A percentile compares a stretch with the other conserved stretches of the same genome.
phyloP scores from a whole-genome alignment of 108 stramenopile species.

The Conticribra weissflogii region DNA sequence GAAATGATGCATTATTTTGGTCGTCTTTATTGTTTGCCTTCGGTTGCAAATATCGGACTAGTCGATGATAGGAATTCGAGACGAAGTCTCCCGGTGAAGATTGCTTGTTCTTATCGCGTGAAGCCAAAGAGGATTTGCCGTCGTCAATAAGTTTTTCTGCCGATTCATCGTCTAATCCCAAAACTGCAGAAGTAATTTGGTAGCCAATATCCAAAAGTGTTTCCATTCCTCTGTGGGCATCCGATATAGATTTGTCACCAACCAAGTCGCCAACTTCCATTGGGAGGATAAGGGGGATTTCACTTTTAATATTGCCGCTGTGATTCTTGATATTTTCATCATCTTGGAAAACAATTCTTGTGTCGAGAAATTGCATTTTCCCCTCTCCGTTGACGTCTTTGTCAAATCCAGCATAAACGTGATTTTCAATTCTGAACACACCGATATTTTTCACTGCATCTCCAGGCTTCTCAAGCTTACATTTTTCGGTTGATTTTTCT shows the following conservation, averaged over 20 bases:
- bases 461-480: not conserved
- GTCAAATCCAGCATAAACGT: conserved; percentile 44
- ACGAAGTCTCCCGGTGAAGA: conserved; percentile 6
- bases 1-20: conserved; percentile 22
- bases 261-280: conserved; percentile 39
- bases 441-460: conserved; percentile 21
- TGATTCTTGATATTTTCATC: not conserved
- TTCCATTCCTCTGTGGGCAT: conserved; percentile 40
- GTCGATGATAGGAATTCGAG: conserved; percentile 45
- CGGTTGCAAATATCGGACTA: conserved; percentile 48
- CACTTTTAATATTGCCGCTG: not conserved
- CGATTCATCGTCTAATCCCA: conserved; percentile 31
- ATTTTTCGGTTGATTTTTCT: not conserved
- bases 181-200: conserved; percentile 49
- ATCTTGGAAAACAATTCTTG: conserved; percentile 3
- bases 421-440: conserved; percentile 38
- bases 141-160: conserved; percentile 42
- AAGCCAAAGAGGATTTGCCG: too few relatives aligned
- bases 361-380: conserved; percentile 41
- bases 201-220: conserved; percentile 40
- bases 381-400: conserved; percentile 38
- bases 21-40: not conserved
- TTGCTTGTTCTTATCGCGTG: not conserved
- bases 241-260: conserved; percentile 13
- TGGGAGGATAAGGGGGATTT: conserved; percentile 17